A percentile compares a stretch with the other conserved stretches of the same genome.
Conservation (phyloP, 768 basidiomycete genomes). For the Tremella mesenterica region DNA sequence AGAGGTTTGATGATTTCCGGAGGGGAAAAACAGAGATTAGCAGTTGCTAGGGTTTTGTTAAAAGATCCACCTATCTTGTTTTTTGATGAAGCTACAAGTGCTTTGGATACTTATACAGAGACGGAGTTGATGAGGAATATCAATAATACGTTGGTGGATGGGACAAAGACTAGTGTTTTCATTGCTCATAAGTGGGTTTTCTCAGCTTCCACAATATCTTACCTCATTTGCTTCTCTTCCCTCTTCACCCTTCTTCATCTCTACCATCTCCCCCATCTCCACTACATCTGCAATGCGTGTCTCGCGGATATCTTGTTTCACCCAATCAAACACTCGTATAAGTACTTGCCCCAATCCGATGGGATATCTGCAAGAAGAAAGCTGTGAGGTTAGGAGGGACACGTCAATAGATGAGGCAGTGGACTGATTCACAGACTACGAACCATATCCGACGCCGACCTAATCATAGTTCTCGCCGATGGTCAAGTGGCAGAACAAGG, state of each 20-base stretch:
- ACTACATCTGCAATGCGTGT: no score
- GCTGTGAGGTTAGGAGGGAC: no score
- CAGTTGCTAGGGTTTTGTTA: conserved; percentile 81
- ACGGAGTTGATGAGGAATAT: conserved; percentile 91
- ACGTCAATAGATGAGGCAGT: not conserved
- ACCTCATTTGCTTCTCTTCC: not conserved
- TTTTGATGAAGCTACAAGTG: conserved; percentile 97
- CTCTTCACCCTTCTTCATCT: not conserved
- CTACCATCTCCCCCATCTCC: conserved; percentile 1
- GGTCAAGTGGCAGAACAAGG: conserved; percentile 87
- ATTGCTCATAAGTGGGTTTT: conserved; percentile 82
- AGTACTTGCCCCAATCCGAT: no score
- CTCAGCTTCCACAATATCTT: conserved; percentile 67
- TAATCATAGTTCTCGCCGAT: conserved; percentile 89
- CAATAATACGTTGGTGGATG: conserved; percentile 64
- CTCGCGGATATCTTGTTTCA: no score
- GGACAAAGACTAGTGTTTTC: conserved; percentile 84
- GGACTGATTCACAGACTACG: conserved; percentile 3
- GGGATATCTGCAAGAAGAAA: no score
- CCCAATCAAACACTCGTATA: no score
- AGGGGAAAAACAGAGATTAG: conserved; percentile 94
- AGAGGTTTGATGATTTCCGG: conserved; percentile 96
- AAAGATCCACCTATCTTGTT: conserved; percentile 95
- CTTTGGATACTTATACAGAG: conserved; percentile 90
- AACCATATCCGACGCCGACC: conserved; percentile 50